These are phyloP conservation scores for Aspergillus cristatus DNA, from an alignment of 495 filamentous ascomycete genomes.

Conservation along the genomic window DNA sequence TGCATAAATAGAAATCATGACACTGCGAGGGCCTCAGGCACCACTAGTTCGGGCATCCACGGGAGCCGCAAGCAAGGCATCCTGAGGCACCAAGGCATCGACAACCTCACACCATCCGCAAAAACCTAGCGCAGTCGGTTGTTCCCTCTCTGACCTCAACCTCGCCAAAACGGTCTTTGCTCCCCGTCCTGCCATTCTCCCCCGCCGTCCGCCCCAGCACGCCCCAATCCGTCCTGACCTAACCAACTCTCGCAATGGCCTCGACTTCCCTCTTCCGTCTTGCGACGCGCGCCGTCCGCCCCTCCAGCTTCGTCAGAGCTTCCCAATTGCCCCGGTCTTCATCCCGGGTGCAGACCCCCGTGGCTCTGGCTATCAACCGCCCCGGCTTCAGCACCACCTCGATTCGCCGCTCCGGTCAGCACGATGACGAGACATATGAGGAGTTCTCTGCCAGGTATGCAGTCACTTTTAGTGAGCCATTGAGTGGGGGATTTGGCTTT, in stretches of 20 bases:
- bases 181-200: conserved; percentile 21
- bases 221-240: conserved; percentile 21
- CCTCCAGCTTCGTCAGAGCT: conserved; percentile 48
- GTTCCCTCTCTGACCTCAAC: conserved; percentile 22
- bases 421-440: conserved; percentile 93
- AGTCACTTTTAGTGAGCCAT: conserved; percentile 15
- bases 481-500: conserved; percentile 6
- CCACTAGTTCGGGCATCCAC: conserved; percentile 9
- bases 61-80: conserved; percentile 5
- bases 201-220: conserved; percentile 28
- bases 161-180: conserved; percentile 21
- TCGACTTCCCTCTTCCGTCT: conserved; percentile 60
- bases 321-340: conserved; percentile 49
- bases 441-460: conserved; percentile 96
- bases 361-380: conserved; percentile 40
- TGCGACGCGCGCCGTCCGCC: conserved; percentile 58
- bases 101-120: conserved; percentile 40
- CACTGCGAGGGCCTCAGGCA: conserved; percentile 1
- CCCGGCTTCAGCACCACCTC: conserved; percentile 62
- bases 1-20: background rate
- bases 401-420: conserved; percentile 44
- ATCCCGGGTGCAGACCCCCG: conserved; percentile 46
- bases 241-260: conserved; percentile 43
- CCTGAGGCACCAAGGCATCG: conserved; percentile 25
- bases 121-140: conserved; percentile 33